Percentiles rank a stretch among this genome's conserved stretches.
Conservation (phyloP, 805 yeast genomes). For the Myxozyma melibiosi region DNA sequence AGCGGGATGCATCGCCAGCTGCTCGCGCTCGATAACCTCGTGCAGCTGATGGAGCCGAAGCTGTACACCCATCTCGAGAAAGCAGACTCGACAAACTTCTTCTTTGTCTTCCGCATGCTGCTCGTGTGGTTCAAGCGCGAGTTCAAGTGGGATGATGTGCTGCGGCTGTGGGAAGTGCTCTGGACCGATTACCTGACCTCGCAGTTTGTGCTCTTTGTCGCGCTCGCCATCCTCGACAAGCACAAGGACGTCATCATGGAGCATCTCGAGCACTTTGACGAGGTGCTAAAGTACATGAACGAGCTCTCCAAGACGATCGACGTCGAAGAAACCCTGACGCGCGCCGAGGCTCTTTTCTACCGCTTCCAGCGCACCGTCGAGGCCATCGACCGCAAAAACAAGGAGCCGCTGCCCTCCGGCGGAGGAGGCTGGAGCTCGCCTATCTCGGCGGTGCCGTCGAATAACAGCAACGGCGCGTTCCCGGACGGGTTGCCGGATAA, state of each 20-base stretch:
- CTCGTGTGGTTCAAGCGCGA: conserved; percentile 96
- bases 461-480: neutral
- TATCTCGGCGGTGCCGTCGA: conserved; percentile 3
- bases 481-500: conserved; percentile 20
- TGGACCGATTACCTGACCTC: conserved; percentile 87
- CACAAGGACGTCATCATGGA: conserved; percentile 76
- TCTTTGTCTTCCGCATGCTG: conserved; percentile 93
- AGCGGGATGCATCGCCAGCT: conserved; percentile 91
- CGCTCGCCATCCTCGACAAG: conserved; percentile 85
- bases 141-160: conserved; percentile 73
- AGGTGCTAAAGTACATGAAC: conserved; percentile 88
- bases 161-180: conserved; percentile 86
- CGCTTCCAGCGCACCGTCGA: conserved; percentile 79
- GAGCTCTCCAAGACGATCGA: conserved; percentile 79
- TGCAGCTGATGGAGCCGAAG: conserved; percentile 87
- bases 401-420: conserved; percentile 20
- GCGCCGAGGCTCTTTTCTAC: conserved; percentile 81
- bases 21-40: conserved; percentile 76
- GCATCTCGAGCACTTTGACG: conserved; percentile 79
- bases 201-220: conserved; percentile 85
- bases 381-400: conserved; percentile 56
- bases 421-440: conserved; percentile 7
- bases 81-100: conserved; percentile 86
- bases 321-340: conserved; percentile 72
- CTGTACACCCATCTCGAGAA: conserved; percentile 78